Percentiles rank a stretch among this genome's conserved stretches.
phyloP scores from a whole-genome alignment of 2,329 filamentous ascomycete species.

The Colletotrichum orchidophilum region DNA sequence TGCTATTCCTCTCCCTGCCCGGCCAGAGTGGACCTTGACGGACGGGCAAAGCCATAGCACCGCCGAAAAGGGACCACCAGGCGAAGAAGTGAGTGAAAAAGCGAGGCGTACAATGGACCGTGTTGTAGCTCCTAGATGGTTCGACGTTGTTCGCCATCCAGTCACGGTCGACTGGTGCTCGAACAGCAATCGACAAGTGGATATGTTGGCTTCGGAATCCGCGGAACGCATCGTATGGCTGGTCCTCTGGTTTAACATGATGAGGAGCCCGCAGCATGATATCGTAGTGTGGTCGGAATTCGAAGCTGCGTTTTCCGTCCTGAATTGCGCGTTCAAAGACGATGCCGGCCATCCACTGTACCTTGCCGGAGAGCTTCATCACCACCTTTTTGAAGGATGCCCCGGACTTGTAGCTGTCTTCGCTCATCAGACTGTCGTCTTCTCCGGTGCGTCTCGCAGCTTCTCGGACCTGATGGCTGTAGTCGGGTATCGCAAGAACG shows the following conservation, averaged over 20 bases:
- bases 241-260: slow-evolving; percentile 68
- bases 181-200: slow-evolving; percentile 90
- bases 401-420: slow-evolving; percentile 73
- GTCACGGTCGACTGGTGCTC: slow-evolving; percentile 86
- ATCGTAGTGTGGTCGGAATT: slow-evolving; percentile 92
- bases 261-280: slow-evolving; percentile 85
- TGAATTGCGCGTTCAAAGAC: slow-evolving; percentile 89
- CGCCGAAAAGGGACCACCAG: slow-evolving; percentile 98
- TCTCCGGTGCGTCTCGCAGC: slow-evolving; percentile 61
- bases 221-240: slow-evolving; percentile 88
- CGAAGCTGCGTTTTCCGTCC: slow-evolving; percentile 78
- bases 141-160: slow-evolving; percentile 82
- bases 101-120: slow-evolving; percentile 90
- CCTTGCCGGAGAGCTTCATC: slow-evolving; percentile 98
- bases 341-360: slow-evolving; percentile 89
- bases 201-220: slow-evolving; percentile 98
- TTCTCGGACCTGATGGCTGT: slow-evolving; percentile 85
- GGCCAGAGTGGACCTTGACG: slow-evolving; percentile 93
- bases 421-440: slow-evolving; percentile 67
- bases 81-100: slow-evolving; percentile 99
- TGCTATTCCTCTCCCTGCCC: slow-evolving; percentile 93
- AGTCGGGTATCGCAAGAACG: slow-evolving; percentile 92
- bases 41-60: slow-evolving; percentile 92
- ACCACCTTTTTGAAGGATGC: slow-evolving; percentile 97
- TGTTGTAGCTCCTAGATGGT: slow-evolving; percentile 92